phyloP scores from a whole-genome alignment of 768 basidiomycete genomes.

The Vararia minispora region DNA sequence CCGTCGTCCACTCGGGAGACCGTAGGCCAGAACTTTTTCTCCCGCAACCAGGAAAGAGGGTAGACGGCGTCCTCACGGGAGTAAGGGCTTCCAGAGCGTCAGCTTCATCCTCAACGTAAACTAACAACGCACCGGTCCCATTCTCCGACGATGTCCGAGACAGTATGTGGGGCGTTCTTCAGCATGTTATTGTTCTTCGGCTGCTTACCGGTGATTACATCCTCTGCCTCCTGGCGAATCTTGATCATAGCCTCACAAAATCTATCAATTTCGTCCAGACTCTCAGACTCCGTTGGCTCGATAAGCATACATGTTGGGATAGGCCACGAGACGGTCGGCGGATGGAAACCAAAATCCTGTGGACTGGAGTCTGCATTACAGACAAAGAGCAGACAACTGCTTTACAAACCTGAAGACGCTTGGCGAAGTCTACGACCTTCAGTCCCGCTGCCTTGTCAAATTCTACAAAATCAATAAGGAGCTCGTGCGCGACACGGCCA shows the following conservation, averaged over 20 bases:
- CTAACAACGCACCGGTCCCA: constrained; percentile 66
- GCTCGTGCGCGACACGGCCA: constrained; percentile 89
- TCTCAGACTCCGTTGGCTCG: constrained; percentile 95
- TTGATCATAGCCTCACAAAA: constrained; percentile 99
- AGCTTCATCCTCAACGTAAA: neutral
- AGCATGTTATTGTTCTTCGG: constrained; percentile 87
- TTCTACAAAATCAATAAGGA: constrained; percentile 90
- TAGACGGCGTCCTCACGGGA: constrained; percentile 86
- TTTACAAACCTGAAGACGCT: constrained; percentile 68
- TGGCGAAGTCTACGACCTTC: constrained; percentile 95
- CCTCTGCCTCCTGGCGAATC: constrained; percentile 86
- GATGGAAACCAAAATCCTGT: constrained; percentile 89
- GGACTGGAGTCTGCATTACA: neutral
- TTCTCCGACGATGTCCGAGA: constrained; percentile 60
- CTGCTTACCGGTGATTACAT: constrained; percentile 78
- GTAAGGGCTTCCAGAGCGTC: constrained; percentile 52
- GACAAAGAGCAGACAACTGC: neutral
- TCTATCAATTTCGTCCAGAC: constrained; percentile 85
- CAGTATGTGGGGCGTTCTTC: constrained; percentile 90
- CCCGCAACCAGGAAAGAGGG: constrained; percentile 69
- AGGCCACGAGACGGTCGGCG: constrained; percentile 98
- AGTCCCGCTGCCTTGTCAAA: constrained; percentile 84
- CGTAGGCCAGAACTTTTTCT: constrained; percentile 96
- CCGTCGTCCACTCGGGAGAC: constrained; percentile 91
- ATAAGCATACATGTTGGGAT: constrained; percentile 96